Percentiles rank a stretch among this genome's conserved stretches.
phyloP scores from a whole-genome alignment of 768 basidiomycete genomes.

The Suillus plorans region DNA sequence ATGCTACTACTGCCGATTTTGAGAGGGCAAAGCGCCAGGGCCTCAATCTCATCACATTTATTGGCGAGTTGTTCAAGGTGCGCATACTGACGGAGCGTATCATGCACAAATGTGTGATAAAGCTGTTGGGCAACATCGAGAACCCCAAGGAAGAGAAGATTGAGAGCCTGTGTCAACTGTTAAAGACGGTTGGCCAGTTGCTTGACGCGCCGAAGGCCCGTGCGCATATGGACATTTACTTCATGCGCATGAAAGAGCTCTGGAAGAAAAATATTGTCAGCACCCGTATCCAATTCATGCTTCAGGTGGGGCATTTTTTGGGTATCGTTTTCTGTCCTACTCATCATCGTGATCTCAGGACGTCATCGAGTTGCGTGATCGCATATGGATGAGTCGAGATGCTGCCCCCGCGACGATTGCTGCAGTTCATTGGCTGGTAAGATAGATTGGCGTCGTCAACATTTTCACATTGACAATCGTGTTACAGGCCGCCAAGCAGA shows the following conservation, averaged over 20 bases:
- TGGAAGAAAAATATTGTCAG: conserved; percentile 71
- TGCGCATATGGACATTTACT: conserved; percentile 91
- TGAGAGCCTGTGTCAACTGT: conserved; percentile 90
- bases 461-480: conserved; percentile 6
- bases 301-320: conserved; percentile 60
- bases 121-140: conserved; percentile 88
- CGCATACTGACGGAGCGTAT: conserved; percentile 97
- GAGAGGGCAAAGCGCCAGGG: conserved; percentile 98
- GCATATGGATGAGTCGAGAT: conserved; percentile 78
- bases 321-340: conserved; percentile 3
- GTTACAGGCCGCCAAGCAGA: conserved; percentile 77
- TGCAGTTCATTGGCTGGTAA: conserved; percentile 81
- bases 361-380: conserved; percentile 82
- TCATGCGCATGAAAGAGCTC: conserved; percentile 85
- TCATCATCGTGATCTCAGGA: conserved; percentile 51
- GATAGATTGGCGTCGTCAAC: conserved; percentile 23
- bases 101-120: conserved; percentile 98
- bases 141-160: conserved; percentile 98
- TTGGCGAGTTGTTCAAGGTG: conserved; percentile 98
- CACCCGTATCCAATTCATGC: conserved; percentile 92
- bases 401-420: conserved; percentile 87
- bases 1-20: conserved; percentile 86
- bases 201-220: conserved; percentile 82
- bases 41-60: conserved; percentile 96
- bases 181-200: conserved; percentile 82